These are phyloP conservation scores for Xylaria longipes DNA, from an alignment of 495 filamentous ascomycete genomes.

Conservation along the genomic window DNA sequence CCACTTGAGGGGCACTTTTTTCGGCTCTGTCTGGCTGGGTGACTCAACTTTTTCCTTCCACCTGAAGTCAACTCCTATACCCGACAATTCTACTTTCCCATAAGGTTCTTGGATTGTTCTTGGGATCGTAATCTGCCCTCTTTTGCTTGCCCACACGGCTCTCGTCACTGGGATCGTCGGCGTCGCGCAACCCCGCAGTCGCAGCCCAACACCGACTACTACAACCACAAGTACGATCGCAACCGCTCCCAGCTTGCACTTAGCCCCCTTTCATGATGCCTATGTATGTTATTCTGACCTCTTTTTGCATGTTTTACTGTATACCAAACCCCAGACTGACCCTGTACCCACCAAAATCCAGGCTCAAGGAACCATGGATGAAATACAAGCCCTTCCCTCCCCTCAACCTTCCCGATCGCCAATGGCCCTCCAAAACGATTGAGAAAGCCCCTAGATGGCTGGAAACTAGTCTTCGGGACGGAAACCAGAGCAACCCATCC, in stretches of 20 bases:
- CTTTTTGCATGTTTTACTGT: background rate
- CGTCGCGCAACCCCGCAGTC: background rate
- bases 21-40: background rate
- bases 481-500: background rate
- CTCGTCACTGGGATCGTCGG: background rate
- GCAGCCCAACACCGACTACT: background rate
- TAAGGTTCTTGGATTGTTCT: background rate
- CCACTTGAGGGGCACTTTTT: background rate
- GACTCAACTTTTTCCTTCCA: background rate
- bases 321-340: background rate
- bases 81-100: background rate
- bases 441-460: constrained; percentile 85
- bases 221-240: background rate
- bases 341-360: constrained; percentile 40
- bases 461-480: background rate
- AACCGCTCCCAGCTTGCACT: background rate
- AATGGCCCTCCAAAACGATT: constrained; percentile 87
- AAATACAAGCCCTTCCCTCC: constrained; percentile 86
- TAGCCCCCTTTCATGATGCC: background rate
- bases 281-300: background rate
- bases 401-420: constrained; percentile 81
- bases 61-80: background rate
- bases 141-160: background rate
- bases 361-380: constrained; percentile 92
- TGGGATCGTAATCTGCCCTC: background rate